These are phyloP conservation scores for Schwanniomyces yamadae DNA, from an alignment of 805 yeast genomes.

Conservation along the genomic window DNA sequence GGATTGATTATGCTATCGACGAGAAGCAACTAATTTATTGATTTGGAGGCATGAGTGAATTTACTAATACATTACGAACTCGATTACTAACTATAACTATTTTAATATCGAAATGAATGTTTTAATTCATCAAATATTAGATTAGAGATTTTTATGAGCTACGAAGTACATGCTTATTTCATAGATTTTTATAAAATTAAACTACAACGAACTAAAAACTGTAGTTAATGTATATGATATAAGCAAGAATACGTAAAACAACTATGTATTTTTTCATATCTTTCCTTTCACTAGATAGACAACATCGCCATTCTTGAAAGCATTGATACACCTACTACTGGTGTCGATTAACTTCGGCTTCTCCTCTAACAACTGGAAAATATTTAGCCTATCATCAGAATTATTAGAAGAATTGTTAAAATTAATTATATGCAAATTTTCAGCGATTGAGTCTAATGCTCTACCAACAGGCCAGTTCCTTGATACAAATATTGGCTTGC, in stretches of 20 bases:
- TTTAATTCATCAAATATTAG: too few relatives aligned
- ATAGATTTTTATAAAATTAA: too few relatives aligned
- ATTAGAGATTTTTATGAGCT: too few relatives aligned
- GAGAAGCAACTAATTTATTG: conserved; percentile 14
- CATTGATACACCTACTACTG: conserved; percentile 39
- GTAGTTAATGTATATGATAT: too few relatives aligned
- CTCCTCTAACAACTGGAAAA: conserved; percentile 38
- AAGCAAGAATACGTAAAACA: too few relatives aligned
- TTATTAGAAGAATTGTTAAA: conserved; percentile 47
- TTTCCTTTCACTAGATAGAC: conserved; percentile 55
- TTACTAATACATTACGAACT: too few relatives aligned
- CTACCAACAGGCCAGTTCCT: conserved; percentile 61
- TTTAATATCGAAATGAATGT: too few relatives aligned
- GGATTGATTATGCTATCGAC: conserved; percentile 51
- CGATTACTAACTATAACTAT: too few relatives aligned
- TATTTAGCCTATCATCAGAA: conserved; percentile 40
- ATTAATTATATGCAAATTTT: conserved; percentile 46
- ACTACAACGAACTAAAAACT: too few relatives aligned
- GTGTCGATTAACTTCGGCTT: conserved; percentile 27
- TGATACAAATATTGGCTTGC: conserved; percentile 46
- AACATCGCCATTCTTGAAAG: conserved; percentile 48
- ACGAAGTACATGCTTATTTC: too few relatives aligned
- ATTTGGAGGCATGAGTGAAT: too few relatives aligned
- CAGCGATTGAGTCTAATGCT: conserved; percentile 53
- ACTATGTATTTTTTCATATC: not conserved